phyloP scores from a whole-genome alignment of 345 rosid genomes.

The Eutrema japonicum region DNA sequence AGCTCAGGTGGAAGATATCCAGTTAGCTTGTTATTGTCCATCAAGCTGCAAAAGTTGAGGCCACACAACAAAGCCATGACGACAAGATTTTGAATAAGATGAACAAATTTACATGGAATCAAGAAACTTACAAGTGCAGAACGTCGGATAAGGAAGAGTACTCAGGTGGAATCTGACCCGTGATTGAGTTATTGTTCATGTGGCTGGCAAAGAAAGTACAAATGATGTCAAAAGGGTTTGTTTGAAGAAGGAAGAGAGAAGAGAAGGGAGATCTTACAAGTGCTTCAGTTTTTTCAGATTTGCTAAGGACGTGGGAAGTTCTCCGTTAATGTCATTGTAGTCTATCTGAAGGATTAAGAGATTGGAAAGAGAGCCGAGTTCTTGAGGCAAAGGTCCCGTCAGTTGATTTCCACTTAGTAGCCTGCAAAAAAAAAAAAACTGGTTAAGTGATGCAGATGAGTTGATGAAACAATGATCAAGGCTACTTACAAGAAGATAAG shows the following conservation, averaged over 20 bases:
- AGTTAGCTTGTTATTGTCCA: constrained; percentile 58
- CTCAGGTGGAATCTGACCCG: constrained; percentile 56
- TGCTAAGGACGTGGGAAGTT: constrained; percentile 48
- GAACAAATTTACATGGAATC: not conserved
- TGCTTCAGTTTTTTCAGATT: constrained; percentile 45
- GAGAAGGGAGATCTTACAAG: constrained; percentile 49
- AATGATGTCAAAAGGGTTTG: not conserved
- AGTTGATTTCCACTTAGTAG: constrained; percentile 56
- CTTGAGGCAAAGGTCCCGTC: constrained; percentile 52
- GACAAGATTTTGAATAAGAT: not conserved
- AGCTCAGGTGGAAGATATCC: constrained; percentile 52
- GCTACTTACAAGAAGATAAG: constrained; percentile 48
- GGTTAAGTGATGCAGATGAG: not conserved
- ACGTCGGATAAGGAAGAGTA: constrained; percentile 45
- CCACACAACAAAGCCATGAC: not conserved
- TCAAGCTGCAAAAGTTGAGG: constrained; percentile 43
- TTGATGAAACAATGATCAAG: constrained; percentile 18
- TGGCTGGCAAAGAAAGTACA: constrained; percentile 41
- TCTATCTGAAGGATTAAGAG: constrained; percentile 51
- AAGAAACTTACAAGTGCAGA: constrained; percentile 51
- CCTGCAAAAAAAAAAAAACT: constrained; percentile 36
- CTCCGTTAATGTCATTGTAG: constrained; percentile 46
- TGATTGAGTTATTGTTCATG: constrained; percentile 59
- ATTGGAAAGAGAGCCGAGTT: constrained; percentile 53
- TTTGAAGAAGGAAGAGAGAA: not conserved